Base-by-base conservation (phyloP, 371 early-diverging fungal genomes). In the Lichtheimia ramosa region DNA sequence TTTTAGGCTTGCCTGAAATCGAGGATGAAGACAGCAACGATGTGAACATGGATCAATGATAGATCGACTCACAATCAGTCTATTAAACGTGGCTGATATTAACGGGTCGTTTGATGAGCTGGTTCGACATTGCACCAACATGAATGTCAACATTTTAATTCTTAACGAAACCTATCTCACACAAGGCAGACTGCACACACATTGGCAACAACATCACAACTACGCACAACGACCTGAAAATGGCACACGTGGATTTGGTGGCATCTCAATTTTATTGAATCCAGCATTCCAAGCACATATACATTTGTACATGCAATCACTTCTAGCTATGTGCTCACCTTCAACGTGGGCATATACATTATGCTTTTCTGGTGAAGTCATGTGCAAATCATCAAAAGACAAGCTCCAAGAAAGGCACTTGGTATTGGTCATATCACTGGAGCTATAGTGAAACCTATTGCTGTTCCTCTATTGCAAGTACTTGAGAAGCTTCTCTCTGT, bases 391-490 rank as follows among this genome's bases (percentile, higher is more conserved):
- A n/a, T n/a, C n/a, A n/a, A n/a, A n/a, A n/a, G n/a, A n/a, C 54
- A 66, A 0, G 59, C 69, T 0, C 39, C 23, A 2, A 34, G 54
- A 0, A 66, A 66, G 16, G 61, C 66, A 2, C 66, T 67, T 24
- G 69, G 73, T 28, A 10, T 24, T 8, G 73, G 69, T 20, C 73
- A 69, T 39, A 18, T 73, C 10, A 52, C 56, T 18, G 56, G 60
- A 8, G 67, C 66, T 27, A 73, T 73, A 69, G 43, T 73, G 0
- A 56, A 64, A 40, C 59, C 69, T 1, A 21, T 68, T 10, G 24
- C 27, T 2, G 8, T 23, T 14, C 24, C 39, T 3, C 23, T 68
- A 12, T 15, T 59, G 20, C 34, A 54, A 4, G 3, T 64, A 4
- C 46, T 69, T 1, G 16, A n/a, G 15, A 25, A 7, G 0, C 46